phyloP scores from a whole-genome alignment of 2,329 filamentous ascomycete species.

The Epichloe brachyelytri region DNA sequence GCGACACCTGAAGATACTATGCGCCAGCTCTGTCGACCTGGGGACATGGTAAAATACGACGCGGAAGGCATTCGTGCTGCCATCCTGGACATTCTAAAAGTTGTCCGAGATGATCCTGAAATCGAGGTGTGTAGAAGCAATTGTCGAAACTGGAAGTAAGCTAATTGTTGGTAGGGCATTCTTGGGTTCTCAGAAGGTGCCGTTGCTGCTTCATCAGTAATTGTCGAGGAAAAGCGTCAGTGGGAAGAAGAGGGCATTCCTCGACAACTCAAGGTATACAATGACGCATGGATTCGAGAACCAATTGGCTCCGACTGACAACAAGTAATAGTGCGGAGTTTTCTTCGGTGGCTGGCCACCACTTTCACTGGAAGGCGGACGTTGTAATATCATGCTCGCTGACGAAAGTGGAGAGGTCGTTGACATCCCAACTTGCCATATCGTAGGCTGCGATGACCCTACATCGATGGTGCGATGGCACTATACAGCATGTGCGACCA shows the following conservation, averaged over 20 bases:
- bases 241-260: slow-evolving; percentile 17
- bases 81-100: slow-evolving; percentile 27
- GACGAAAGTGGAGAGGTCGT: slow-evolving; percentile 37
- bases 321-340: slow-evolving; percentile 26
- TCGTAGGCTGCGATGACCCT: slow-evolving; percentile 44
- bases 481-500: slow-evolving; percentile 49
- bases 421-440: slow-evolving; percentile 38
- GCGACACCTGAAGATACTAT: slow-evolving; percentile 43
- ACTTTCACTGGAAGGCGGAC: slow-evolving; percentile 25
- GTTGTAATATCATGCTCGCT: slow-evolving; percentile 30
- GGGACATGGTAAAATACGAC: background rate
- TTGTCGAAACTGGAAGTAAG: background rate
- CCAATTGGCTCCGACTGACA: background rate
- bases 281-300: slow-evolving; percentile 1
- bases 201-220: slow-evolving; percentile 37
- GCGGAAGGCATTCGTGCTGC: slow-evolving; percentile 6
- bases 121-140: slow-evolving; percentile 14
- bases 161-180: slow-evolving; percentile 26
- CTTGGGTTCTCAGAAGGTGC: slow-evolving; percentile 50
- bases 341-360: slow-evolving; percentile 44
- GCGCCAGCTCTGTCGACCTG: slow-evolving; percentile 30
- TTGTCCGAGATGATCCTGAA: slow-evolving; percentile 16
- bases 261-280: slow-evolving; percentile 22
- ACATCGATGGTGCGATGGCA: slow-evolving; percentile 46
- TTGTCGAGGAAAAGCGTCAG: slow-evolving; percentile 36